Evolutionary conservation across 1,284 basidiomycete species (phyloP).

Genomic region (Farysia itapuensis): DNA sequence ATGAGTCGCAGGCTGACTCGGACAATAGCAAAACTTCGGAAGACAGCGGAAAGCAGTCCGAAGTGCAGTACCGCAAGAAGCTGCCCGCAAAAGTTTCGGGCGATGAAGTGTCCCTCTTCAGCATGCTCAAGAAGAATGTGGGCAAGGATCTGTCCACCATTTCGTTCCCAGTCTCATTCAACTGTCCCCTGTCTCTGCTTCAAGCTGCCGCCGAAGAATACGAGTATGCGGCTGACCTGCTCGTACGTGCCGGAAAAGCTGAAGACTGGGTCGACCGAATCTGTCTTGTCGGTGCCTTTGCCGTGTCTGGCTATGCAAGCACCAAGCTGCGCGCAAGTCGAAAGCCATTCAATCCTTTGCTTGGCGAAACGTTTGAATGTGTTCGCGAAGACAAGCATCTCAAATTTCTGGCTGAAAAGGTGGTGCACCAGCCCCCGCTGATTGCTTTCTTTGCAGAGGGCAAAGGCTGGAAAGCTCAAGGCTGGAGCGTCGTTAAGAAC

Average conservation of each 20-base stretch:
- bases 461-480: constrained; percentile 50
- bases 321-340: constrained; percentile 56
- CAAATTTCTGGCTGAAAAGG: constrained; percentile 57
- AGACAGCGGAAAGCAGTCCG: constrained; percentile 1
- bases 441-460: constrained; percentile 55
- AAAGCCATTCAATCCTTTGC: constrained; percentile 59
- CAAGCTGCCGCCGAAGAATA: constrained; percentile 58
- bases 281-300: constrained; percentile 52
- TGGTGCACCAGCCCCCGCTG: constrained; percentile 57
- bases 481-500: constrained; percentile 56
- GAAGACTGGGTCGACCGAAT: constrained; percentile 53
- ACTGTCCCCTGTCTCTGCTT: constrained; percentile 56
- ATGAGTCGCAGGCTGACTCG: constrained; percentile 19
- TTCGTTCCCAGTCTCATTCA: constrained; percentile 60
- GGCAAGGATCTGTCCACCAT: constrained; percentile 60
- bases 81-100: constrained; percentile 68
- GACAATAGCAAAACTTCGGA: constrained; percentile 2
- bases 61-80: constrained; percentile 57
- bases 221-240: constrained; percentile 56
- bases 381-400: constrained; percentile 53
- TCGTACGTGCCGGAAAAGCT: constrained; percentile 50
- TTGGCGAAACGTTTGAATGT: constrained; percentile 59
- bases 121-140: constrained; percentile 86
- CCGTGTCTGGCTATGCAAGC: constrained; percentile 53
- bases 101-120: constrained; percentile 83